phyloP scores from a whole-genome alignment of 768 basidiomycete species.

The Krasilnikovozyma curviuscula region DNA sequence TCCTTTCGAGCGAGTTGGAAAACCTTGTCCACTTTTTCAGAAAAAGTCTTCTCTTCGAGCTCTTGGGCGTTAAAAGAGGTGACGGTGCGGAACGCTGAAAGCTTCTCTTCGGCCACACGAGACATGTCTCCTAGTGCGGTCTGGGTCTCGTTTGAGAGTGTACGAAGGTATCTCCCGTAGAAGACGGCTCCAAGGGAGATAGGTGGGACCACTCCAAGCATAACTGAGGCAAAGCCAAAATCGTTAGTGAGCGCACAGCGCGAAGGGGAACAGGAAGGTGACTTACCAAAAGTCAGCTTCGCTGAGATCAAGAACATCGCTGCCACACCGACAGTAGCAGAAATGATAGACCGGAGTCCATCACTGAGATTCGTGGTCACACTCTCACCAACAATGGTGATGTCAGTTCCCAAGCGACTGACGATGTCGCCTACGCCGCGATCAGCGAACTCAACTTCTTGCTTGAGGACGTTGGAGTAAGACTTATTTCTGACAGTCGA shows the following conservation, averaged over 20 bases:
- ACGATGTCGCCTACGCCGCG: conserved; percentile 82
- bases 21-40: conserved; percentile 39
- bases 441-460: conserved; percentile 87
- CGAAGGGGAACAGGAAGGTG: no score
- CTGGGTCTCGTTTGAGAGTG: conserved; percentile 75
- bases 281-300: conserved; percentile 59
- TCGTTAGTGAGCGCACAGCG: no score
- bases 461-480: conserved; percentile 60
- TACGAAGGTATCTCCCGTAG: conserved; percentile 86
- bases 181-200: conserved; percentile 57
- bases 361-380: conserved; percentile 34
- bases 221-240: no score
- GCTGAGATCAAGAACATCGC: conserved; percentile 78
- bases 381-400: conserved; percentile 65
- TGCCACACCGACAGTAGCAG: conserved; percentile 70
- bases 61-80: conserved; percentile 69
- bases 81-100: conserved; percentile 67
- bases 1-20: conserved; percentile 64
- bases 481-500: conserved; percentile 54
- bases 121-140: conserved; percentile 84
- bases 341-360: conserved; percentile 47
- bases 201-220: conserved; percentile 81
- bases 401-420: conserved; percentile 74
- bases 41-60: conserved; percentile 60
- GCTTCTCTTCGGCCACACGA: conserved; percentile 70